Evolutionary conservation across 805 yeast species (phyloP).

Genomic region (Cyberlindnera xylosilytica): DNA sequence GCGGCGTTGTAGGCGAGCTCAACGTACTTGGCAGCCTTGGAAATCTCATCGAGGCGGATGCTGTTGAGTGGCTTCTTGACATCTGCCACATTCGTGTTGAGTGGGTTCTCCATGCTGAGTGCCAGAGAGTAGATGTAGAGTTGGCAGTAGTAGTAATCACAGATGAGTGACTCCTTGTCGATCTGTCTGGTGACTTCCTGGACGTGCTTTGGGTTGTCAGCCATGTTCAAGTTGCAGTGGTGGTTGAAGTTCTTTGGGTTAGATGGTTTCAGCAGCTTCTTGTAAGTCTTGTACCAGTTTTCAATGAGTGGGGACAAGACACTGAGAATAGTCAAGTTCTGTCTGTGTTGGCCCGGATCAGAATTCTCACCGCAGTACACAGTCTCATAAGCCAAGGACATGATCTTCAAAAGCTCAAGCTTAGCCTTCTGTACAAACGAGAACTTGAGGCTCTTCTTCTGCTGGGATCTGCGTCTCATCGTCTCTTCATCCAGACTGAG

Average conservation of each 20-base stretch:
- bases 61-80: slow-evolving; percentile 25
- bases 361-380: slow-evolving; percentile 64
- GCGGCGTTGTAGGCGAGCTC: slow-evolving; percentile 84
- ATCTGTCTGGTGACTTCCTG: slow-evolving; percentile 35
- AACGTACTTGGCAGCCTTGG: slow-evolving; percentile 71
- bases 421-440: slow-evolving; percentile 69
- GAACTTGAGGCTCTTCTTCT: slow-evolving; percentile 43
- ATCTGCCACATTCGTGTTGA: slow-evolving; percentile 15
- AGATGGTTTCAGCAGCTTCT: slow-evolving; percentile 49
- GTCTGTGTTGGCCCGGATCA: slow-evolving; percentile 51
- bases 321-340: slow-evolving; percentile 66
- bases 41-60: slow-evolving; percentile 64
- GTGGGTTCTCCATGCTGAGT: slow-evolving; percentile 45
- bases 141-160: slow-evolving; percentile 83
- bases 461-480: slow-evolving; percentile 25
- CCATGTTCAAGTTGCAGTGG: slow-evolving; percentile 25
- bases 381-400: slow-evolving; percentile 80
- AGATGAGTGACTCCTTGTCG: slow-evolving; percentile 67
- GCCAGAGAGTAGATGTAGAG: slow-evolving; percentile 84
- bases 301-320: slow-evolving; percentile 75
- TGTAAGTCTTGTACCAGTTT: slow-evolving; percentile 71
- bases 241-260: slow-evolving; percentile 37
- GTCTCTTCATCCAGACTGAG: slow-evolving; percentile 29
- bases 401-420: slow-evolving; percentile 72
- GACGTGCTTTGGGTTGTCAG: slow-evolving; percentile 31